Evolutionary conservation across 2,329 filamentous ascomycete species (phyloP).

Genomic region (Bipolaris bicolor): DNA sequence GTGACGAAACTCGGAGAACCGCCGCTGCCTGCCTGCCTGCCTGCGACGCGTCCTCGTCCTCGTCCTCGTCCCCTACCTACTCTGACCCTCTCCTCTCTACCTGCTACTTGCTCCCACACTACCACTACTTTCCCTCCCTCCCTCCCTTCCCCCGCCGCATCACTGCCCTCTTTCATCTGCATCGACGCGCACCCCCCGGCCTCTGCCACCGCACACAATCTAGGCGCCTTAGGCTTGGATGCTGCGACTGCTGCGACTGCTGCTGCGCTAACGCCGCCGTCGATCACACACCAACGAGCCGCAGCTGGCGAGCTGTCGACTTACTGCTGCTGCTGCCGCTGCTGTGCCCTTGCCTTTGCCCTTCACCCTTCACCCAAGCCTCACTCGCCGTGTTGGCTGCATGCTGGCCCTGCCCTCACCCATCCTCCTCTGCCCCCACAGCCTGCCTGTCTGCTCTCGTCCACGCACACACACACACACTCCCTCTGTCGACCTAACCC

Average conservation of each 20-base stretch:
- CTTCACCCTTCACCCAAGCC: constrained; percentile 11
- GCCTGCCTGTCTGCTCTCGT: constrained; percentile 5
- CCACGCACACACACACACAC: background rate
- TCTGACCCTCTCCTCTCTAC: background rate
- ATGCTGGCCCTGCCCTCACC: constrained; percentile 8
- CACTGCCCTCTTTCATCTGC: background rate
- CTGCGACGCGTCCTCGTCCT: background rate
- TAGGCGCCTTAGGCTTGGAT: constrained; percentile 13
- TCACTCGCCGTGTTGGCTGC: constrained; percentile 18
- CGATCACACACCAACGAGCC: constrained; percentile 20
- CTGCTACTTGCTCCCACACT: background rate
- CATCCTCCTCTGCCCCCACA: background rate
- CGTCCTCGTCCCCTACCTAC: background rate
- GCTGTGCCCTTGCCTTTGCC: constrained; percentile 5
- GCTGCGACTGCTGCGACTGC: constrained; percentile 9
- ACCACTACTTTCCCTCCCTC: background rate
- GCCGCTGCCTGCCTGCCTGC: background rate
- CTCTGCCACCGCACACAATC: constrained; percentile 8
- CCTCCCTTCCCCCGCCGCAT: background rate
- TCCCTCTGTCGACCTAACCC: background rate
- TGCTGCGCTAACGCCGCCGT: constrained; percentile 17
- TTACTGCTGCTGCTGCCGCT: background rate
- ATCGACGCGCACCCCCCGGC: background rate
- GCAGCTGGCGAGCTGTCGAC: constrained; percentile 15
- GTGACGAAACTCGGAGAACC: background rate